phyloP scores from a whole-genome alignment of 2,329 filamentous ascomycete species.

The Berkeleyomyces basicola region DNA sequence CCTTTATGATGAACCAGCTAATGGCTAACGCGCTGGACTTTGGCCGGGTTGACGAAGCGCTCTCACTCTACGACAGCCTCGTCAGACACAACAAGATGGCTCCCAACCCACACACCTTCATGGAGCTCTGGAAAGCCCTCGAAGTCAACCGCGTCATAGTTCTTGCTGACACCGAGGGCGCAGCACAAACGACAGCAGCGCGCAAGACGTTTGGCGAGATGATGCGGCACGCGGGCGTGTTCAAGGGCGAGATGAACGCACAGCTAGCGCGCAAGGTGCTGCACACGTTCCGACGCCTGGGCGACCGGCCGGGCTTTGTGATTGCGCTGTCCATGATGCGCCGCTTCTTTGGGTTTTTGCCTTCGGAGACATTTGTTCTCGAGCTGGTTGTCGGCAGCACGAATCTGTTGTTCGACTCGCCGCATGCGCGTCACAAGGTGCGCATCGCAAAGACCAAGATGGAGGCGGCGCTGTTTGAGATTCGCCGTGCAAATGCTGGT shows the following conservation, averaged over 20 bases:
- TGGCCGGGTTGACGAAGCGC: constrained; percentile 36
- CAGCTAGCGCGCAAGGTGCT: constrained; percentile 33
- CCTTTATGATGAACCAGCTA: constrained; percentile 66
- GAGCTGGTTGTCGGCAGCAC: constrained; percentile 30
- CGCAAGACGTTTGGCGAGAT: constrained; percentile 31
- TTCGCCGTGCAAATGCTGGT: constrained; percentile 10
- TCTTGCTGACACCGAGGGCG: constrained; percentile 19
- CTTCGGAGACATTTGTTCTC: constrained; percentile 29
- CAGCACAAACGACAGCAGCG: constrained; percentile 21
- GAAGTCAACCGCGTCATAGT: constrained; percentile 31
- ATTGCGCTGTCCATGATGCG: constrained; percentile 29
- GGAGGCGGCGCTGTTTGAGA: constrained; percentile 21
- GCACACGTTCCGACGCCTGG: constrained; percentile 32
- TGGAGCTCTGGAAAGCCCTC: constrained; percentile 47
- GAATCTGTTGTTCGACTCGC: constrained; percentile 27
- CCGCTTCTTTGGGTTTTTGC: constrained; percentile 27
- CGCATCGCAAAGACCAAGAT: constrained; percentile 27
- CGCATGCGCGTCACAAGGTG: constrained; percentile 25
- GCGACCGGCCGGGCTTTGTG: constrained; percentile 29
- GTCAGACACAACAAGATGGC: constrained; percentile 30
- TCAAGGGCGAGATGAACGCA: constrained; percentile 25
- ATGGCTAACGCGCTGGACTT: constrained; percentile 49
- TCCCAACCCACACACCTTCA: constrained; percentile 53
- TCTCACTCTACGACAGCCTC: constrained; percentile 38
- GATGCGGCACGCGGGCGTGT: constrained; percentile 31